These are phyloP conservation scores for Aureobasidium sp. DNA, from an alignment of 2,329 filamentous ascomycete species.

Conservation along the genomic window DNA sequence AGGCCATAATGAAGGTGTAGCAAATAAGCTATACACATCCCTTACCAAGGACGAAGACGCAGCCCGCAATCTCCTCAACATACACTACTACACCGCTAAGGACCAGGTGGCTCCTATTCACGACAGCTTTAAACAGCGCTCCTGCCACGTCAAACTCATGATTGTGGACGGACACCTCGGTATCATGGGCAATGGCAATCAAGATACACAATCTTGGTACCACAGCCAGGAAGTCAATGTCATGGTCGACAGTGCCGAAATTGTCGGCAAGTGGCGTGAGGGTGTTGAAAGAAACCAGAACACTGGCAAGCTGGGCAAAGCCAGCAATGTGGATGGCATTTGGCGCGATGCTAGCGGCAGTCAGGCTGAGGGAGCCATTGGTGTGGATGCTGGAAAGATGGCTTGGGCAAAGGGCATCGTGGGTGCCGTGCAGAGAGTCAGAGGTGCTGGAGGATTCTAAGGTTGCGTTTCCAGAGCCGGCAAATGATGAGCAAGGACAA, in stretches of 20 bases:
- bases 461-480: too few relatives aligned
- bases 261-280: constrained; percentile 41
- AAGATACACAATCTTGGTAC: constrained; percentile 73
- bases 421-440: constrained; percentile 49
- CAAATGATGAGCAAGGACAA: background rate
- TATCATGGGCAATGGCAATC: constrained; percentile 68
- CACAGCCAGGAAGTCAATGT: constrained; percentile 72
- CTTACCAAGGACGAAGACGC: constrained; percentile 35
- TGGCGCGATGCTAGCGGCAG: constrained; percentile 47
- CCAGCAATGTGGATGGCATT: constrained; percentile 47
- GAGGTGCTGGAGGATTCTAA: constrained; percentile 16
- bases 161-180: constrained; percentile 61
- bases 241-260: constrained; percentile 55
- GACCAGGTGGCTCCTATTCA: constrained; percentile 62
- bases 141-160: constrained; percentile 70
- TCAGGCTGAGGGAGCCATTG: constrained; percentile 32
- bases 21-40: constrained; percentile 48
- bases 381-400: constrained; percentile 44
- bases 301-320: constrained; percentile 49
- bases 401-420: constrained; percentile 50
- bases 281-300: constrained; percentile 58
- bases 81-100: constrained; percentile 65
- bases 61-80: constrained; percentile 45
- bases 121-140: constrained; percentile 55
- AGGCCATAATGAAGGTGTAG: constrained; percentile 65